A percentile compares a stretch with the other conserved stretches of the same genome.
Conservation (phyloP, 306 rosid species). For the Castanea mollissima region DNA sequence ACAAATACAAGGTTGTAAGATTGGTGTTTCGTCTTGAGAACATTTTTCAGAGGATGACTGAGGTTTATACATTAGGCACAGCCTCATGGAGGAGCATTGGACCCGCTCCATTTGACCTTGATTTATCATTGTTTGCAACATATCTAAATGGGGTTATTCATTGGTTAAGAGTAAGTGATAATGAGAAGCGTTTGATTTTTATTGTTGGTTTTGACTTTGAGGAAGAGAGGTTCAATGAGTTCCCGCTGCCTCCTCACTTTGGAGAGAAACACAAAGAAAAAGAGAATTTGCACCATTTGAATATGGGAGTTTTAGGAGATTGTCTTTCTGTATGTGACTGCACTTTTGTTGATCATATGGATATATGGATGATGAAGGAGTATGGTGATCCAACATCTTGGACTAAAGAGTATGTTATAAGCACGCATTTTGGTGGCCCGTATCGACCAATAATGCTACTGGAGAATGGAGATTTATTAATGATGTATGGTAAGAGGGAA, state of each 20-base stretch:
- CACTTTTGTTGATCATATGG: not conserved
- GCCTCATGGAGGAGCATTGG: constrained; percentile 18
- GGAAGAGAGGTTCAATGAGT: not conserved
- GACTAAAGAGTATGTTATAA: not conserved
- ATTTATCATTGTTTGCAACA: not conserved
- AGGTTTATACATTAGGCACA: constrained; percentile 15
- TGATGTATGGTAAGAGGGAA: not conserved
- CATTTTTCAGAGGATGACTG: not conserved
- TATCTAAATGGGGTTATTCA: constrained; percentile 15
- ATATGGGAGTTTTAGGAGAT: constrained; percentile 3
- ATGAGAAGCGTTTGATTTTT: not conserved
- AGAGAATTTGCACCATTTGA: not conserved
- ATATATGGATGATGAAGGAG: not conserved
- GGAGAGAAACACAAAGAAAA: not conserved
- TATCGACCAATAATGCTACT: not conserved
- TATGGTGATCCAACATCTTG: not conserved
- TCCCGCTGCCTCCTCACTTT: not conserved
- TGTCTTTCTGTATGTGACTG: constrained; percentile 9
- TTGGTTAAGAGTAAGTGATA: constrained; percentile 2
- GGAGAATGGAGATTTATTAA: not conserved
- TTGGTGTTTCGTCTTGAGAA: not conserved
- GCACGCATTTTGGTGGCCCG: not conserved
- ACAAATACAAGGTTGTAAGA: constrained; percentile 15
- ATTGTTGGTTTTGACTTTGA: not conserved
- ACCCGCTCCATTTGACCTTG: not conserved